Conservation (phyloP, 2,329 filamentous ascomycete genomes). For the Paecilomyces sp. region DNA sequence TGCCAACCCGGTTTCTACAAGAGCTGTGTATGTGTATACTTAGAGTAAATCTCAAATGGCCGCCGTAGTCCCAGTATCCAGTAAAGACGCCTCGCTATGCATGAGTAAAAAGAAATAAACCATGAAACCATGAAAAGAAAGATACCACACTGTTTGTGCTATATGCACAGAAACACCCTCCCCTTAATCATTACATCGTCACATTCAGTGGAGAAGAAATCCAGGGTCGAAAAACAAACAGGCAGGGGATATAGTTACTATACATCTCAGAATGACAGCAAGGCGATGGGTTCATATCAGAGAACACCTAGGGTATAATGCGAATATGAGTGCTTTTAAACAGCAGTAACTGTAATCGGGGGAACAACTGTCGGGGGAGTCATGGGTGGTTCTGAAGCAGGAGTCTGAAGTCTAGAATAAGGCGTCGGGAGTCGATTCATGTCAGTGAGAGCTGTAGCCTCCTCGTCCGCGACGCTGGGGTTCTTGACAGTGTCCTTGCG, state of each 20-base stretch:
- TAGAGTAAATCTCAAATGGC: not conserved
- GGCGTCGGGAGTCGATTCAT: conserved; percentile 7
- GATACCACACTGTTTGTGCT: not conserved
- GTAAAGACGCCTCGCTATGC: not conserved
- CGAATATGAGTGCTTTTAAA: not conserved
- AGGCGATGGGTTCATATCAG: not conserved
- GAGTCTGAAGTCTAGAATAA: conserved; percentile 5
- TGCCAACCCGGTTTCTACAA: not conserved
- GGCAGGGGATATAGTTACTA: not conserved
- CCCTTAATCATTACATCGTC: not conserved
- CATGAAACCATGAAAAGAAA: not conserved
- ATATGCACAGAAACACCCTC: not conserved
- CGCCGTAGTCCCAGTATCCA: not conserved
- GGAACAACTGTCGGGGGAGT: conserved; percentile 17
- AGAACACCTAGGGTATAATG: not conserved
- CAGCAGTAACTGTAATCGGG: conserved; percentile 33
- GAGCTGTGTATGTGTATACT: not conserved
- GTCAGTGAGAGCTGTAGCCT: conserved; percentile 8
- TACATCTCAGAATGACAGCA: not conserved
- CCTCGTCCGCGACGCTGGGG: conserved; percentile 9
- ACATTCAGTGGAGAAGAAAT: not conserved
- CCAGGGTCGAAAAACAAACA: not conserved
- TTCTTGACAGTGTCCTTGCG: conserved; percentile 3
- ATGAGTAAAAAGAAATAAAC: not conserved
- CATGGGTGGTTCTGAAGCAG: conserved; percentile 2